Evolutionary conservation across 2,329 filamentous ascomycete genomes (phyloP), one percentile per base, ranked within the genome.

Genomic region (Nothophoma quercina): DNA sequence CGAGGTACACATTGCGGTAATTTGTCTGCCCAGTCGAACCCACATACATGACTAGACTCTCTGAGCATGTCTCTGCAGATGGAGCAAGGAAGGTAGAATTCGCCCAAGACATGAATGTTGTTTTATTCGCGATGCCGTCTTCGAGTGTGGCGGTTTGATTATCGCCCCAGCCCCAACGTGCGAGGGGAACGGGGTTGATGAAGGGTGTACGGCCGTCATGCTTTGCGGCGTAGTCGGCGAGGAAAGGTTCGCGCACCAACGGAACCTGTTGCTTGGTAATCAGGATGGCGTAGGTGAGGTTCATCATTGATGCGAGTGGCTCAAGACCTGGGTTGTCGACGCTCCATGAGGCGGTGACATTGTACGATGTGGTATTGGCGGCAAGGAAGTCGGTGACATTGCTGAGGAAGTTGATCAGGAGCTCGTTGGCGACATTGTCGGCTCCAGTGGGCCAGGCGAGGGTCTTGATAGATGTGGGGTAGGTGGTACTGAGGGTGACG

Each of bases 61-160:
- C 74, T 4, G 79, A 82, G 67, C 83, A 85, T 1, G 77, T 78
- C 22, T 75, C 50, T 0, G 65, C 34, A 15, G 77, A 73, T 0
- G 75, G 64, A 0, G 73, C 61, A 16, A 84, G 72, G 5, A 84
- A 73, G 6, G 78, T 70, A 23, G 58, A 66, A 38, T 78, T 78
- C 63, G 83, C 81, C 80, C 79, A 83, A 7, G 69, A 57, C 47
- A 73, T 72, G 57, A 82, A 82, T 1, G 72, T 59, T 0, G 80
- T 81, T 56, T 83, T 83, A 62, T 83, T 82, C 5, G 70, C 61
- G 5, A 81, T 68, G 3, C 78, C 83, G 2, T 77, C 67, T 0
- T 77, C 73, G 0, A 79, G 64, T 0, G 72, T 70, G 2, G 63
- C 61, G 3, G 73, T 70, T 2, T 73, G 65, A 1, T 70, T 72